Evolutionary conservation across 2,329 filamentous ascomycete genomes (phyloP), one percentile per base, ranked within the genome.

Genomic region (Ophiocordyceps robertsii): DNA sequence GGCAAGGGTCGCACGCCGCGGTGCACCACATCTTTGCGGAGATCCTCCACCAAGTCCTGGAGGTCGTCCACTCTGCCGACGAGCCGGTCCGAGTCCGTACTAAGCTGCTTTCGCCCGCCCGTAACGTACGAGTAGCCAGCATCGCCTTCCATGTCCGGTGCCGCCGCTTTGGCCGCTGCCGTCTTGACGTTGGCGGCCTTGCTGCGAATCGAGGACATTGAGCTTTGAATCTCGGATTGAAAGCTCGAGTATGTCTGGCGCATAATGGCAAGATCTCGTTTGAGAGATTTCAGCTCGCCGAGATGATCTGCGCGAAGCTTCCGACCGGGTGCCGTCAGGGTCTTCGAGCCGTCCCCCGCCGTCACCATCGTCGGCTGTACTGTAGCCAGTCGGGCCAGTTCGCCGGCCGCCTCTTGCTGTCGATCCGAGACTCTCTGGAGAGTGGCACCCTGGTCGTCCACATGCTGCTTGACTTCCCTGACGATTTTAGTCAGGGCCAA

Each of bases 41-140:
- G 74, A 58, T 98, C 92, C 62, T 98, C 92, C 17, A 98, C 86
- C 43, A 92, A 71, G 60, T 98, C 92, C 64, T 96, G 92, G n/a
- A 98, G 73, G 56, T 96, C 90, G 57, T 98, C 92, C 11, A 98
- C 92, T 56, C 87, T 83, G 51, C 79, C 82, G 50, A 98, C 89
- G 44, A 98, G 80, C 48, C 80, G 82, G 60, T 96, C 90, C 1
- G 87, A 94, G 58, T 96, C 90, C 24, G 82, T 72, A 40, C 82
- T 84, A 46, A 98, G 77, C 45, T 81, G 76, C 63, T 94, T 94
- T 60, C 94, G 93, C 39, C 90, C 90, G 31, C 72, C 75, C 50
- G 84, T 82, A 50, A 98, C 86, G 55, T 95, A 92, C 9, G 79
- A 72, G 50, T 89, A 84, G 30, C 90, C 90, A n/a, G 78, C 79